Conservation (phyloP, 306 rosid species). For the Vigna nakashimae region DNA sequence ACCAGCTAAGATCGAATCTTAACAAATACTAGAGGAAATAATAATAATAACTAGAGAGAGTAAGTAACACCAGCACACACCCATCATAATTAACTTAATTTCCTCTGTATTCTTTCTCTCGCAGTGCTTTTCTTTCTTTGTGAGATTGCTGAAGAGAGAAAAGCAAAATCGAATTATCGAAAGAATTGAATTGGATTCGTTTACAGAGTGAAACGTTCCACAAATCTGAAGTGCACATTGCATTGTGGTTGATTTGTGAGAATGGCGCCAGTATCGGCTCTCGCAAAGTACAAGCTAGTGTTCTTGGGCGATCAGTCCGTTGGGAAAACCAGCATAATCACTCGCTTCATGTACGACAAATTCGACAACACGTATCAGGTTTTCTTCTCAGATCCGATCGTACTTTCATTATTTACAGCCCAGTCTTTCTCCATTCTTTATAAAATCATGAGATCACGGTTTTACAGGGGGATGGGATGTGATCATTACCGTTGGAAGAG, state of each 20-base stretch:
- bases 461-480: neutral
- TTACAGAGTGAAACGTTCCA: neutral
- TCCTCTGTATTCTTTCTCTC: neutral
- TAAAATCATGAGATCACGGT: constrained; percentile 18
- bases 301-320: constrained; percentile 73
- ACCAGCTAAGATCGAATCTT: constrained; percentile 21
- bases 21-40: neutral
- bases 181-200: constrained; percentile 2
- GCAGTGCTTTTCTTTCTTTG: neutral
- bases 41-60: neutral
- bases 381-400: constrained; percentile 47
- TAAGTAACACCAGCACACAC: neutral
- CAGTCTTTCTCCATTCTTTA: neutral
- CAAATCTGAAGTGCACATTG: constrained; percentile 1
- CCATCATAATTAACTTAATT: neutral
- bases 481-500: neutral
- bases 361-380: constrained; percentile 74
- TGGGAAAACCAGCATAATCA: constrained; percentile 71
- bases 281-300: constrained; percentile 67
- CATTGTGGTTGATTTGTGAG: neutral
- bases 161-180: neutral
- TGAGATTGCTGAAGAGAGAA: neutral
- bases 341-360: constrained; percentile 75
- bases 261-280: constrained; percentile 73
- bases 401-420: neutral